Evolutionary conservation across 352 stramenopile genomes (phyloP).

Genomic region (Phytophthora idaei): DNA sequence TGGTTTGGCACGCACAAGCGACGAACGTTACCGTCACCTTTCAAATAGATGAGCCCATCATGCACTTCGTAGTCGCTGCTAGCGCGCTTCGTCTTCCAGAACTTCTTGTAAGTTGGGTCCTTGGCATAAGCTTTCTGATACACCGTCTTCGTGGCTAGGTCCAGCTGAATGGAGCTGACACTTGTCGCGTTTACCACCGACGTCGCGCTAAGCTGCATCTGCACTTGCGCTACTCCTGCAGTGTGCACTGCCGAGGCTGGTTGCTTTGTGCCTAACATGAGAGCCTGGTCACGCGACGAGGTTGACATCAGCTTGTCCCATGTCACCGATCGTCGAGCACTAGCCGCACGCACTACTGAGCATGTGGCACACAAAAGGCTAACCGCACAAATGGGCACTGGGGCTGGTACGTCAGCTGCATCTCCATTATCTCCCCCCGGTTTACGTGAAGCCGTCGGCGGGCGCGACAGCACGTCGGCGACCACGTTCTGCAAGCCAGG

Average conservation of each 20-base stretch:
- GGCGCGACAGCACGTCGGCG: slow-evolving; percentile 1
- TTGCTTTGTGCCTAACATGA: not conserved
- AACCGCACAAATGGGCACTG: not conserved
- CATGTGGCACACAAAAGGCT: not conserved
- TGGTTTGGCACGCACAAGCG: slow-evolving; percentile 11
- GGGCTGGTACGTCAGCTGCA: not conserved
- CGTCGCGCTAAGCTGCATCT: not conserved
- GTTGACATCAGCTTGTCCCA: not conserved
- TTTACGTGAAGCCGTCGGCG: not conserved
- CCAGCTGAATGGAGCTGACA: slow-evolving; percentile 8
- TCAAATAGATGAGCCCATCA: slow-evolving; percentile 12
- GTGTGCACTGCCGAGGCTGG: not conserved
- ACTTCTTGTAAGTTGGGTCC: not conserved
- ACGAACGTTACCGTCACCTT: slow-evolving; percentile 6
- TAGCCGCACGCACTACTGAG: not conserved
- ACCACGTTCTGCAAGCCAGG: slow-evolving; percentile 3
- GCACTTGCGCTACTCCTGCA: not conserved
- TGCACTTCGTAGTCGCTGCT: not conserved
- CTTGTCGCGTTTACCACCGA: not conserved
- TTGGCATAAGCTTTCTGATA: slow-evolving; percentile 6
- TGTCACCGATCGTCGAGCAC: not conserved
- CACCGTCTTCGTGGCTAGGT: not conserved
- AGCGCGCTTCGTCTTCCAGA: slow-evolving; percentile 3
- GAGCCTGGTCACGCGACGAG: not conserved
- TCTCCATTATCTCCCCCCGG: not conserved